These are phyloP conservation scores for Canariomyces notabilis DNA, from an alignment of 2,329 filamentous ascomycete genomes.

Conservation along the genomic window DNA sequence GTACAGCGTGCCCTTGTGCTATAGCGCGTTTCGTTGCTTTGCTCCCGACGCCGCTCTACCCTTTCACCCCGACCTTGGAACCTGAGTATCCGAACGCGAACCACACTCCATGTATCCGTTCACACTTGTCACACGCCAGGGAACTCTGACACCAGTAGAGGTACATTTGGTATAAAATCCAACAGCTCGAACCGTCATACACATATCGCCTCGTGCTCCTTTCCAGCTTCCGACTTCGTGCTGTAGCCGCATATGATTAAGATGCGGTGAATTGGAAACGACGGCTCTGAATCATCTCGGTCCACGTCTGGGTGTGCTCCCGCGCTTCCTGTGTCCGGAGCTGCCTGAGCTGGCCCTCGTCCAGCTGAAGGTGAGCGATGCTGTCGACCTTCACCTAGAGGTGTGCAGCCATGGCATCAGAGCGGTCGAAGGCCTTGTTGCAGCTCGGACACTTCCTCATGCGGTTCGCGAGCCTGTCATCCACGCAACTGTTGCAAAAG, in stretches of 20 bases:
- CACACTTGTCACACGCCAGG: neutral
- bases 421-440: slow-evolving; percentile 83
- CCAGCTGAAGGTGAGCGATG: neutral
- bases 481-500: slow-evolving; percentile 87
- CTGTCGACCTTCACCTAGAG: slow-evolving; percentile 21
- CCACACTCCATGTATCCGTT: neutral
- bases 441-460: slow-evolving; percentile 95
- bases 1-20: slow-evolving; percentile 7
- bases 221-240: neutral
- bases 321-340: neutral
- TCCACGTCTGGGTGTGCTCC: slow-evolving; percentile 1
- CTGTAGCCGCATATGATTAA: neutral
- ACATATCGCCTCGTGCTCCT: neutral
- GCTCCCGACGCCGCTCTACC: neutral
- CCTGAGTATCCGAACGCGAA: neutral
- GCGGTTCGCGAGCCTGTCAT: slow-evolving; percentile 81
- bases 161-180: slow-evolving; percentile 11
- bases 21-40: neutral
- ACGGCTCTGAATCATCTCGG: neutral
- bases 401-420: slow-evolving; percentile 77
- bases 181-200: slow-evolving; percentile 1
- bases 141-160: slow-evolving; percentile 3
- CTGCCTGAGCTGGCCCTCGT: neutral
- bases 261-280: neutral
- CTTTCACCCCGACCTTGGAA: neutral